A percentile compares a stretch with the other conserved stretches of the same genome.
phyloP scores from a whole-genome alignment of 495 filamentous ascomycete species.

The Xanthoparmelia taractica region DNA sequence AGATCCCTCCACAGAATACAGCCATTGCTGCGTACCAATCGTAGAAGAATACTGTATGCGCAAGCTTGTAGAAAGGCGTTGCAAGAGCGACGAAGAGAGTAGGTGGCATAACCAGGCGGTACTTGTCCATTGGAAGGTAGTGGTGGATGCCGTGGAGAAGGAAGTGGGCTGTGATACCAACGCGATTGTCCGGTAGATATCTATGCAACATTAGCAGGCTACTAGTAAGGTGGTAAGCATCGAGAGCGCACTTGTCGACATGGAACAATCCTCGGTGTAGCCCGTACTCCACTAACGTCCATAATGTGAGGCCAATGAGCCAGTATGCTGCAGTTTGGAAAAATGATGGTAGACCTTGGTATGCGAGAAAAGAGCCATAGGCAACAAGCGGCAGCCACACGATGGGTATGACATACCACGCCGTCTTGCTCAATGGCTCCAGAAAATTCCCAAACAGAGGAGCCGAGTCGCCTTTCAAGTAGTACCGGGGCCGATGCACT shows the following conservation, averaged over 20 bases:
- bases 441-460: constrained; percentile 97
- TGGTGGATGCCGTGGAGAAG: constrained; percentile 95
- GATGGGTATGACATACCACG: constrained; percentile 82
- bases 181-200: constrained; percentile 85
- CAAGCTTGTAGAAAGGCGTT: constrained; percentile 86
- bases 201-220: constrained; percentile 33
- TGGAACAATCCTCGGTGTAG: constrained; percentile 94
- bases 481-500: constrained; percentile 90
- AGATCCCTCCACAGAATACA: constrained; percentile 83
- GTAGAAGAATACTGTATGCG: constrained; percentile 74
- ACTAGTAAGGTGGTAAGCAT: background rate
- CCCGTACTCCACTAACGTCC: constrained; percentile 86
- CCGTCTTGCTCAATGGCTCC: constrained; percentile 86
- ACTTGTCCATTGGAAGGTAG: constrained; percentile 96
- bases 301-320: constrained; percentile 59
- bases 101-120: constrained; percentile 95
- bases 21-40: constrained; percentile 73
- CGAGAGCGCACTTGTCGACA: constrained; percentile 64
- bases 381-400: constrained; percentile 78
- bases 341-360: constrained; percentile 45
- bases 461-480: constrained; percentile 83
- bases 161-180: constrained; percentile 85
- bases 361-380: constrained; percentile 65
- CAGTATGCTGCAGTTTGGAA: constrained; percentile 48
- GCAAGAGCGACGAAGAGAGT: constrained; percentile 80